Percentiles rank a stretch among this genome's conserved stretches.
These are phyloP conservation scores for Keithomyces neogunnii DNA, from an alignment of 2,329 filamentous ascomycete species.

Conservation along the genomic window DNA sequence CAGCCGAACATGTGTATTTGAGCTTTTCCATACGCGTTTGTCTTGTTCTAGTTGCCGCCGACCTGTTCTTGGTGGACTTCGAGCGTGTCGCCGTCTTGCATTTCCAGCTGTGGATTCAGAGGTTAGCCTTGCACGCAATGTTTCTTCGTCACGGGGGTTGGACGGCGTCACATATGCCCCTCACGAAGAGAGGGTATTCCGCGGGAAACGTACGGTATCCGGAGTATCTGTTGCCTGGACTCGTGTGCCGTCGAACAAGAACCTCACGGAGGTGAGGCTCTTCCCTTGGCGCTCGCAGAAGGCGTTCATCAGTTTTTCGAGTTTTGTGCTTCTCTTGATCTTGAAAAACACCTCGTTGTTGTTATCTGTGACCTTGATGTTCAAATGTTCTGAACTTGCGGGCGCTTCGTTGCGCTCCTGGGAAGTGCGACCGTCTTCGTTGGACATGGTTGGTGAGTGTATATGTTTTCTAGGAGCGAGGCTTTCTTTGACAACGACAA, in stretches of 20 bases:
- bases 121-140: not conserved
- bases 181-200: not conserved
- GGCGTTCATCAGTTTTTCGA: constrained; percentile 97
- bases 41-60: constrained; percentile 47
- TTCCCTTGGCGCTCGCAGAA: constrained; percentile 97
- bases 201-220: constrained; percentile 63
- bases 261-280: constrained; percentile 72
- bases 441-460: constrained; percentile 30
- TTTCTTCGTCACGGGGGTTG: not conserved
- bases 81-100: constrained; percentile 90
- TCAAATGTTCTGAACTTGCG: constrained; percentile 70
- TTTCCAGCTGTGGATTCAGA: constrained; percentile 63
- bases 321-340: constrained; percentile 92
- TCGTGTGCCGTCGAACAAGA: constrained; percentile 91
- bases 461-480: not conserved
- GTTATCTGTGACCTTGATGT: constrained; percentile 99
- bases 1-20: constrained; percentile 1
- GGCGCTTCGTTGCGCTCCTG: constrained; percentile 33
- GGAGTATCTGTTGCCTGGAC: constrained; percentile 86
- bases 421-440: constrained; percentile 37
- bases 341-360: constrained; percentile 99
- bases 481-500: not conserved
- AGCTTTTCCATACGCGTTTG: not conserved
- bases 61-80: constrained; percentile 99
- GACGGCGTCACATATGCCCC: not conserved